phyloP scores from a whole-genome alignment of 108 stramenopile species.

The Cyclotella sp. region DNA sequence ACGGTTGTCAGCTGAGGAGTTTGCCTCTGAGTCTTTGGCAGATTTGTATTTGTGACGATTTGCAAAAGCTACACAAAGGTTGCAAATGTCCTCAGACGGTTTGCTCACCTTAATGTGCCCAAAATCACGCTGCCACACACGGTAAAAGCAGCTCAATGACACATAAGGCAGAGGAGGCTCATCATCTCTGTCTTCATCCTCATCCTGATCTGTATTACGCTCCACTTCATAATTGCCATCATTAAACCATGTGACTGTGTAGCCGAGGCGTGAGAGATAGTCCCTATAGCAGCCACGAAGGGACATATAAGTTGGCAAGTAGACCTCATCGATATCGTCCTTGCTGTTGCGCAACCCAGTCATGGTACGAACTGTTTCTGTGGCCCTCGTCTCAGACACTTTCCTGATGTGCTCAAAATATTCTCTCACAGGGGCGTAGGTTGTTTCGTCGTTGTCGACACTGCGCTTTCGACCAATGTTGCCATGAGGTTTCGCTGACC shows the following conservation, averaged over 20 bases:
- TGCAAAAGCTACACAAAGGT: slow-evolving; percentile 18
- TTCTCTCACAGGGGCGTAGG: not conserved
- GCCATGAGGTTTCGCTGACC: slow-evolving; percentile 1
- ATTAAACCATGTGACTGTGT: not conserved
- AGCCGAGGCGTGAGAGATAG: not conserved
- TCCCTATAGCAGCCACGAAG: not conserved
- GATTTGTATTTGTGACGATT: slow-evolving; percentile 24
- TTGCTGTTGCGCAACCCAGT: not conserved
- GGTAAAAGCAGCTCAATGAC: not conserved
- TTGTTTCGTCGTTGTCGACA: not conserved
- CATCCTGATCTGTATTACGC: not conserved
- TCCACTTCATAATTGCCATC: not conserved
- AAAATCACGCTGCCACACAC: slow-evolving; percentile 23
- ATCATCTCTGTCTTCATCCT: not conserved
- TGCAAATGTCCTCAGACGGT: slow-evolving; percentile 37
- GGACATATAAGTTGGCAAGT: not conserved
- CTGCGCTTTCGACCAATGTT: not conserved
- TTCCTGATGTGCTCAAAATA: not conserved
- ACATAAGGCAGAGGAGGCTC: not conserved
- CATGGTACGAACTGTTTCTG: not conserved
- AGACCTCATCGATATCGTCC: slow-evolving; percentile 6
- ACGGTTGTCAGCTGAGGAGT: not conserved
- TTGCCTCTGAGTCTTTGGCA: not conserved
- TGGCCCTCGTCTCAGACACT: slow-evolving; percentile 4
- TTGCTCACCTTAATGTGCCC: slow-evolving; percentile 28